Evolutionary conservation across 495 filamentous ascomycete species (phyloP), one percentile per base, ranked within the genome.

Genomic region (Aspergillus carlsbadensis): DNA sequence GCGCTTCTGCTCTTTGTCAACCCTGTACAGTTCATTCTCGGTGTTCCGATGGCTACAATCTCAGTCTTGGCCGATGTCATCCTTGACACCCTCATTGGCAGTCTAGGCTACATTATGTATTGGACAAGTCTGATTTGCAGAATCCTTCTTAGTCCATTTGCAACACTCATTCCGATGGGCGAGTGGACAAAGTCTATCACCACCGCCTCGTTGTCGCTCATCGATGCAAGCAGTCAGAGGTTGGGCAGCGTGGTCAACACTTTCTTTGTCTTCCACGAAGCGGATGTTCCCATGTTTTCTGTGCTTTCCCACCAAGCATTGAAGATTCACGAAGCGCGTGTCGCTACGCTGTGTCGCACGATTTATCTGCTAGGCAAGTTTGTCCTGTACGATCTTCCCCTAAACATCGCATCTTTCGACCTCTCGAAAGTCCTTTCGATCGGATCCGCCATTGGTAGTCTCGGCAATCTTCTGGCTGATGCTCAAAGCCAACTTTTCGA

Each of bases 1-100:
- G 84, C 88, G 3, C 78, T 98, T 33, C 84, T 94, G 57, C 72
- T 89, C 20, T 57, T 95, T 22, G 91, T 89, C 33, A 90, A 92
- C 57, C 94, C 95, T 5, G 71, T 89, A 18, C 74, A 84, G 15
- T 75, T 88, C 18, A 65, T 85, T 39, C 65, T 92, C 57, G 81
- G 86, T 63, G 78, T 92, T 17, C 87, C 91, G 6, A 78, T 93
- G 21, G 81, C 81, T 17, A 76, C 90, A 15, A 62, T 89, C 5
- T 89, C 89, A 35, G 81, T 81, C 49, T 64, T 83, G 39, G 89
- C 89, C 33, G 90, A 94, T 61, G 78, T 96, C 21, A 65, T 84
- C 22, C 76, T 87, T 10, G 87, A 91, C 63, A 74, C 77, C 14
- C 70, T 78, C 6, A 79, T 88, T 24, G 81, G 83, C 52, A 68